These are phyloP conservation scores for Penicillium verrucosum DNA, from an alignment of 2,329 filamentous ascomycete genomes.

Conservation along the genomic window DNA sequence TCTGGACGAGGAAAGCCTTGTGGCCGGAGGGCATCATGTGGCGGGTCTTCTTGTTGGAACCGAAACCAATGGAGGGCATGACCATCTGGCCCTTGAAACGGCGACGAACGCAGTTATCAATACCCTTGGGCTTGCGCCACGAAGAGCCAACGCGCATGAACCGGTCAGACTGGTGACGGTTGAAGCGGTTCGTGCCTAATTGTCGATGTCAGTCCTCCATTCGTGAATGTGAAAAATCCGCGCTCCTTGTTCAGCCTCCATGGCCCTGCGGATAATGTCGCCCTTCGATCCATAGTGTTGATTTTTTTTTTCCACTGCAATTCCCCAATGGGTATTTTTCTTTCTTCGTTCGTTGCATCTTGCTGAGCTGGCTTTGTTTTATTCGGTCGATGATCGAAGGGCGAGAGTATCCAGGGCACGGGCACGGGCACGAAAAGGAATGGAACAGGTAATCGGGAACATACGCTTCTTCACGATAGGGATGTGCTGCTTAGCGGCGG, in stretches of 20 bases:
- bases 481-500: slow-evolving; percentile 98
- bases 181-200: slow-evolving; percentile 88
- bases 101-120: slow-evolving; percentile 96
- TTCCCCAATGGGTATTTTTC: neutral
- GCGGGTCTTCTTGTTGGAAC: slow-evolving; percentile 98
- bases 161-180: slow-evolving; percentile 94
- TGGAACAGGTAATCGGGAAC: slow-evolving; percentile 46
- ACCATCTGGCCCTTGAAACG: slow-evolving; percentile 92
- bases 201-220: slow-evolving; percentile 36
- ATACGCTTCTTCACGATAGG: slow-evolving; percentile 99
- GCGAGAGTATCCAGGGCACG: slow-evolving; percentile 22
- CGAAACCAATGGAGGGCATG: slow-evolving; percentile 99
- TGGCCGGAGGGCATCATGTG: slow-evolving; percentile 99
- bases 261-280: slow-evolving; percentile 5
- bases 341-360: neutral
- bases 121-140: slow-evolving; percentile 99
- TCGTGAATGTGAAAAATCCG: slow-evolving; percentile 28
- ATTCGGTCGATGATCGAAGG: slow-evolving; percentile 16
- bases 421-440: slow-evolving; percentile 9
- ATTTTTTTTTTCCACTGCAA: neutral
- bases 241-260: slow-evolving; percentile 2
- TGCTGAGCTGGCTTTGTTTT: neutral
- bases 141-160: slow-evolving; percentile 86
- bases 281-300: slow-evolving; percentile 4
- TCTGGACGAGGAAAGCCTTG: slow-evolving; percentile 99